Evolutionary conservation across 2,329 filamentous ascomycete genomes (phyloP).

Genomic region (Arthroderma sp.): DNA sequence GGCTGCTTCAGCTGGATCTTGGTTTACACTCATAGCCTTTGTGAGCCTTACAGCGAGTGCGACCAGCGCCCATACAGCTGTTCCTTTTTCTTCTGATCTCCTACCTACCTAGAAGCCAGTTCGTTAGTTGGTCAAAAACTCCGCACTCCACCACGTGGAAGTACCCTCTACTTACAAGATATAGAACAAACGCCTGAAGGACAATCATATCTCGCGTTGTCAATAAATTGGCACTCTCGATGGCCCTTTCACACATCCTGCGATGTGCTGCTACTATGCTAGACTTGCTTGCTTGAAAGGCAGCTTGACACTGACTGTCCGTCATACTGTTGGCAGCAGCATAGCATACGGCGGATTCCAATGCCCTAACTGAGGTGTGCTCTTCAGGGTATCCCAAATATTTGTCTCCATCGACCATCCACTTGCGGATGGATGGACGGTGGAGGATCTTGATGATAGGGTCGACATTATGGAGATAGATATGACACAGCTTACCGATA

Average conservation of each 20-base stretch:
- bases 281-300: neutral
- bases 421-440: neutral
- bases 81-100: neutral
- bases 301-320: neutral
- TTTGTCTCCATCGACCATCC: neutral
- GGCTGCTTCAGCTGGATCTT: neutral
- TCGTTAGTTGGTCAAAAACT: no score
- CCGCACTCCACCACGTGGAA: no score
- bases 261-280: neutral
- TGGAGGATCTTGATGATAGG: neutral
- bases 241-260: neutral
- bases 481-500: neutral
- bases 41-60: neutral
- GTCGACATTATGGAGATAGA: neutral
- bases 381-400: neutral
- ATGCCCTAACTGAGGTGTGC: neutral
- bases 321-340: neutral
- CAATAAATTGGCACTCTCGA: neutral
- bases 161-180: neutral
- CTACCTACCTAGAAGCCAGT: neutral
- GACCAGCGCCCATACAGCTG: neutral
- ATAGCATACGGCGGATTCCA: neutral
- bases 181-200: neutral
- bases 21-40: neutral
- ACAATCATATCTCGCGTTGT: neutral